Base-by-base conservation (phyloP, 257 asterid genomes). In the Salvia hispanica region DNA sequence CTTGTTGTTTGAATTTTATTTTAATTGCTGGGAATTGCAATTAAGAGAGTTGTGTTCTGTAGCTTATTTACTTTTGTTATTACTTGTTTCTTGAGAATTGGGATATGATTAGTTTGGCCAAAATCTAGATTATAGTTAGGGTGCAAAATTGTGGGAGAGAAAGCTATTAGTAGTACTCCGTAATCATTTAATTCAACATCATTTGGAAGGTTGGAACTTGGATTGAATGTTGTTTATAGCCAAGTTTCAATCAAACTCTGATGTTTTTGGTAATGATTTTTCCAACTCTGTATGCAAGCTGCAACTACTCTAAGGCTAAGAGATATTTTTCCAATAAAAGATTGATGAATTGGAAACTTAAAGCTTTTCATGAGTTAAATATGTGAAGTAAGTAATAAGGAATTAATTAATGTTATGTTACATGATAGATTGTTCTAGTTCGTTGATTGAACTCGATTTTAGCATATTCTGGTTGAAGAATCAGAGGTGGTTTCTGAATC, bases 191-290 rank as follows among this genome's bases (percentile, higher is more conserved):
- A 48, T 8, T 47, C 47, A 8, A 51, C 42, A 9, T 40, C 8
- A 40, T 48, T 47, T 18, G 54, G 25, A 33, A 47, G 59, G 60
- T 43, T 56, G 77, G 21, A 72, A 55, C 50, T 34, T 45, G 62
- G 37, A 64, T 28, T 56, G 39, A 39, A 9, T 39, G 7, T 25
- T 57, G 62, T 48, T 48, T 44, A 16, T 9, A 43, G 28, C 43
- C 70, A 7, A 53, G 59, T 53, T 63, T 44, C 12, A 9, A 14
- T 56, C 64, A 16, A 2, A 36, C 45, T 44, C 37, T 64, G 42
- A 36, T 10, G 18, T 31, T 62, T 34, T n/a, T 31, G 5, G 28
- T 55, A 12, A 14, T 31, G 2, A 63, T 8, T 43, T 40, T 33
- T 7, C 18, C 39, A 15, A 18, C 55, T 60, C 25, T 52, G 48